Evolutionary conservation across 2,329 filamentous ascomycete genomes (phyloP).

Genomic region (Exophiala alcalophila): DNA sequence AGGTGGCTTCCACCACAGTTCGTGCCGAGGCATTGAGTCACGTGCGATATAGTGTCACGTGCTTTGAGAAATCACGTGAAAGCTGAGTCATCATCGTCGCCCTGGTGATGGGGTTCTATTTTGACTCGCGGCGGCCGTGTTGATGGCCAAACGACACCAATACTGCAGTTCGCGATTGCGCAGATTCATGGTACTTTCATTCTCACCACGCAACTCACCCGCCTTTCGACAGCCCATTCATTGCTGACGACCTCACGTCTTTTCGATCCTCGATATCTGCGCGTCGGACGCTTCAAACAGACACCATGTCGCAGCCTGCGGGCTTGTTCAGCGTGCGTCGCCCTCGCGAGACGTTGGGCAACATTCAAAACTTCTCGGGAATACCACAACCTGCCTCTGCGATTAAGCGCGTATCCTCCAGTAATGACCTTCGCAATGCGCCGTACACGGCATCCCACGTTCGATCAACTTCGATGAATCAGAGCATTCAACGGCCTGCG

Average conservation of each 20-base stretch:
- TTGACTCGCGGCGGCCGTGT: no score
- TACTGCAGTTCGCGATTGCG: no score
- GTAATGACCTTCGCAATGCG: constrained; percentile 61
- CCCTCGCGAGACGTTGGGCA: constrained; percentile 86
- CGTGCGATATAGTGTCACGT: constrained; percentile 4
- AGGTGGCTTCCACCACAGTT: not conserved
- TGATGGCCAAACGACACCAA: no score
- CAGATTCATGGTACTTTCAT: no score
- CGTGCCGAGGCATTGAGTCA: constrained; percentile 4
- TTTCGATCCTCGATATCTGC: not conserved
- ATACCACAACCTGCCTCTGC: constrained; percentile 90
- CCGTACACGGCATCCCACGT: constrained; percentile 69
- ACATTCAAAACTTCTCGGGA: constrained; percentile 75
- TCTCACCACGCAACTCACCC: no score
- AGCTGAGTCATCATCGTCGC: constrained; percentile 3
- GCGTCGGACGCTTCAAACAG: not conserved
- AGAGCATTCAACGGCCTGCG: constrained; percentile 76
- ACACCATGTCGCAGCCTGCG: constrained; percentile 77
- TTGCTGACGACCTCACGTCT: no score
- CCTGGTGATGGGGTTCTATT: constrained; percentile 10
- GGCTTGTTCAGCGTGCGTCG: constrained; percentile 89
- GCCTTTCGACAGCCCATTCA: no score
- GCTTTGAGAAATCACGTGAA: not conserved
- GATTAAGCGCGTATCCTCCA: constrained; percentile 87
- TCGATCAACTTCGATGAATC: constrained; percentile 82